Conservation (phyloP, 805 yeast genomes). For the Cephaloascus fragrans region DNA sequence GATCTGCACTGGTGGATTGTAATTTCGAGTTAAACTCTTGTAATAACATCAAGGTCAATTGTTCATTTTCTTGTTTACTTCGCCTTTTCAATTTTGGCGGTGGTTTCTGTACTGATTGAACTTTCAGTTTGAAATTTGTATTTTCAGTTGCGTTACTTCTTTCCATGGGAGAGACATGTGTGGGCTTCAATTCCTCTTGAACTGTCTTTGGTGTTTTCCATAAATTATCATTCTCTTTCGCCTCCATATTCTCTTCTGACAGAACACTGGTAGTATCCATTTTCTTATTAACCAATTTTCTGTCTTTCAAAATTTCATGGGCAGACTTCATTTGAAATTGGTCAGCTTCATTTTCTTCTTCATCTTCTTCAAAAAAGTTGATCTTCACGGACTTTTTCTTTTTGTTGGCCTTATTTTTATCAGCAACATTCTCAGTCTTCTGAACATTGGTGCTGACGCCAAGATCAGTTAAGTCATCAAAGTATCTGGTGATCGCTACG, state of each 20-base stretch:
- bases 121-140: too few species aligned
- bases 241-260: not conserved
- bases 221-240: not conserved
- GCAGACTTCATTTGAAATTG: slow-evolving; percentile 32
- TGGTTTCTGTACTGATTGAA: too few species aligned
- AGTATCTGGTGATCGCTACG: slow-evolving; percentile 37
- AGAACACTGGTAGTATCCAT: too few species aligned
- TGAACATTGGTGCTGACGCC: too few species aligned
- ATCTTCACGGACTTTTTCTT: slow-evolving; percentile 21
- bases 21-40: not conserved
- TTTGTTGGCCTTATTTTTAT: too few species aligned
- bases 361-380: slow-evolving; percentile 26
- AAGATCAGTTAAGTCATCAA: slow-evolving; percentile 27
- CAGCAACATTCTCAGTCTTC: too few species aligned
- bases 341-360: slow-evolving; percentile 29
- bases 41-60: not conserved
- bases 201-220: too few species aligned
- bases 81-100: not conserved
- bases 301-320: slow-evolving; percentile 23
- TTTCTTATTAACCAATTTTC: slow-evolving; percentile 8
- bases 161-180: not conserved
- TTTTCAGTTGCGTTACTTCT: not conserved
- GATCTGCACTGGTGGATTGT: too few species aligned
- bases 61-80: not conserved
- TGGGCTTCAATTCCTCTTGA: not conserved